Conservation (phyloP, 495 filamentous ascomycete species). For the Geopyxis carbonaria region DNA sequence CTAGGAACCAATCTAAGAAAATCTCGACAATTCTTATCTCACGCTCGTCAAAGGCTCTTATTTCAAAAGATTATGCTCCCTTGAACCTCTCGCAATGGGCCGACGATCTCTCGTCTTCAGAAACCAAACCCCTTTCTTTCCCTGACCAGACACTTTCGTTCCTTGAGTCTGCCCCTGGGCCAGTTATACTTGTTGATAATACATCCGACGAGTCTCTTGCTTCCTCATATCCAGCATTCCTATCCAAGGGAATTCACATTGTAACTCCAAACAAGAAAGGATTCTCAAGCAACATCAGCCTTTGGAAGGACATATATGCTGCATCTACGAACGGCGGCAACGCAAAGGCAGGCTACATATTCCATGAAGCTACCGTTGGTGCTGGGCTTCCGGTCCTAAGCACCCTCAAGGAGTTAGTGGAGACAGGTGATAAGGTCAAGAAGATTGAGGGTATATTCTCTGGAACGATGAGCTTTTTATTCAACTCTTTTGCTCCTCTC, state of each 20-base stretch:
- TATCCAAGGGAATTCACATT: slow-evolving; percentile 64
- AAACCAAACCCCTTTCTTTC: slow-evolving; percentile 37
- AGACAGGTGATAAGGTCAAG: slow-evolving; percentile 72
- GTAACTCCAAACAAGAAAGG: slow-evolving; percentile 98
- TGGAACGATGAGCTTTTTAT: slow-evolving; percentile 89
- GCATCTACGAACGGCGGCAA: slow-evolving; percentile 33
- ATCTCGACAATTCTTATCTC: slow-evolving; percentile 63
- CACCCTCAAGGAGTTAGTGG: slow-evolving; percentile 72
- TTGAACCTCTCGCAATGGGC: slow-evolving; percentile 39
- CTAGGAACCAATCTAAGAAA: slow-evolving; percentile 33
- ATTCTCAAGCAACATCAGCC: slow-evolving; percentile 54
- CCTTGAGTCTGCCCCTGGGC: slow-evolving; percentile 50
- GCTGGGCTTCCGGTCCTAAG: slow-evolving; percentile 84
- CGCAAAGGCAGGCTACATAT: slow-evolving; percentile 51
- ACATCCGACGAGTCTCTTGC: slow-evolving; percentile 73
- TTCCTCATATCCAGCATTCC: slow-evolving; percentile 55
- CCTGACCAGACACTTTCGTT: slow-evolving; percentile 47
- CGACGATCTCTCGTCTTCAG: slow-evolving; percentile 35
- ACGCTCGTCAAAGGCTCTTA: slow-evolving; percentile 61
- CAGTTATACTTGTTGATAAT: slow-evolving; percentile 76
- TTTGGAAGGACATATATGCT: slow-evolving; percentile 70
- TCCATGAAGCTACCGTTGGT: slow-evolving; percentile 85
- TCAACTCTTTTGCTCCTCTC: slow-evolving; percentile 79
- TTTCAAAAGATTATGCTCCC: slow-evolving; percentile 40
- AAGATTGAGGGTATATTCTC: slow-evolving; percentile 94